Evolutionary conservation across 2,329 filamentous ascomycete genomes (phyloP), one percentile per base, ranked within the genome.

Genomic region (Epichloe amarillans): DNA sequence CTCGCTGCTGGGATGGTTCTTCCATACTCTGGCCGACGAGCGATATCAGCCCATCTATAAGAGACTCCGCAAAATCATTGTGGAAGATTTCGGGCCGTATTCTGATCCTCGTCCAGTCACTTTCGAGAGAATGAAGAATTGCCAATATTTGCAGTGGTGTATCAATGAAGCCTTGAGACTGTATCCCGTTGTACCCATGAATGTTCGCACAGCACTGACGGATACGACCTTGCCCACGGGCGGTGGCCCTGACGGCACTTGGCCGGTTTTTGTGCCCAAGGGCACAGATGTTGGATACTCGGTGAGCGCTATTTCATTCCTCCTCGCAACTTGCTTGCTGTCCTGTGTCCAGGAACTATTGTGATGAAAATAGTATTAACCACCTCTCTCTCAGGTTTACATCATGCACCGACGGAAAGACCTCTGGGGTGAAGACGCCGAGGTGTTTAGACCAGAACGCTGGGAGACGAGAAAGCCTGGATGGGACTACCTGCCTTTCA

Each of bases 221-320:
- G 72, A 78, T 59, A 76, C 73, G 0, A 63, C 69, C 0, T 63
- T 79, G 0, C 76, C 76, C 1, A 56, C 63, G 0, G 76, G 76
- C 19, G 76, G 76, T 41, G 76, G 76, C 0, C 59, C 62, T 1
- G 66, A 75, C 45, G 69, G 72, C 14, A 59, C 55, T 12, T 61
- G 64, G 0, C 74, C 76, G 0, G 59, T 80, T 15, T 72, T 72
- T 52, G 66, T 79, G 2, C 63, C 63, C 5, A 72, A 72, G 46
- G 74, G 73, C n/a, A 65, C 66, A 1, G 51, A 61, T 0, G 65
- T 74, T 14, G 58, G 55, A 4, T 75, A 71, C 56, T 30, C 26
- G 8, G 26, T 11, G 26, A 30, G 26, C 26, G 26, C 26, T 10
- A 11, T 11, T 4, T 10, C 3, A 30, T 30, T 11, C 26, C 26